Percentiles rank a stretch among this genome's conserved stretches.
phyloP scores from a whole-genome alignment of 2,329 filamentous ascomycete genomes.

The Monosporascus cannonballus region DNA sequence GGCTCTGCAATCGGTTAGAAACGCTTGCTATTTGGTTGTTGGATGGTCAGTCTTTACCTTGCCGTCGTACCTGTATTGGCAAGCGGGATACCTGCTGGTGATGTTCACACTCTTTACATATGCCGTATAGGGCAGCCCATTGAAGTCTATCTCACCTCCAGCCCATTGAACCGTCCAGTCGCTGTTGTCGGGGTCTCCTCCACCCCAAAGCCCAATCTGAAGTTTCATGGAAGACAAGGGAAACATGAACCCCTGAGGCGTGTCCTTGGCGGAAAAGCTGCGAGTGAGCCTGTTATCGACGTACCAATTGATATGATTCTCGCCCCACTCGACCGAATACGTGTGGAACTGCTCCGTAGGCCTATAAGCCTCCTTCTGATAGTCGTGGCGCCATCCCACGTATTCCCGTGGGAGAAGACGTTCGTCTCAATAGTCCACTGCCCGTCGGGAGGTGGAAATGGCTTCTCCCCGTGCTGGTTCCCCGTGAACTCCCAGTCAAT shows the following conservation, averaged over 20 bases:
- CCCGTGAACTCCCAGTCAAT: constrained; percentile 28
- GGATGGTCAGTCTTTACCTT: constrained; percentile 12
- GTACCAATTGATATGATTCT: constrained; percentile 21
- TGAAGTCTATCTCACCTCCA: constrained; percentile 24
- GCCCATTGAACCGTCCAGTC: constrained; percentile 26
- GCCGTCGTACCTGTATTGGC: constrained; percentile 23
- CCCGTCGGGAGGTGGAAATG: constrained; percentile 23
- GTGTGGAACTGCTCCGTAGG: constrained; percentile 25
- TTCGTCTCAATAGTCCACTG: constrained; percentile 21
- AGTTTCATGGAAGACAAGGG: constrained; percentile 27
- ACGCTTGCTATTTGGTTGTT: neutral
- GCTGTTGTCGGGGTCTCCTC: constrained; percentile 22
- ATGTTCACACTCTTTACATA: constrained; percentile 27
- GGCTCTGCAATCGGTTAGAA: constrained; percentile 17
- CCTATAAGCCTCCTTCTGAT: constrained; percentile 19
- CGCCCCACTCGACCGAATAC: constrained; percentile 28
- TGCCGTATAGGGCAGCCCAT: constrained; percentile 21
- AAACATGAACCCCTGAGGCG: constrained; percentile 18
- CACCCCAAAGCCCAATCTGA: constrained; percentile 26
- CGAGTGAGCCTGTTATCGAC: constrained; percentile 23
- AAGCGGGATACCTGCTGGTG: constrained; percentile 27
- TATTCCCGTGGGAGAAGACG: constrained; percentile 22
- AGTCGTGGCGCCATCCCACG: constrained; percentile 24
- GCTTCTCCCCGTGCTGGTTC: constrained; percentile 23
- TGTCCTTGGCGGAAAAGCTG: constrained; percentile 16